Evolutionary conservation across 106 monocot genomes (phyloP), one percentile per base, ranked within the genome.

Genomic region (Ottelia alismoides): DNA sequence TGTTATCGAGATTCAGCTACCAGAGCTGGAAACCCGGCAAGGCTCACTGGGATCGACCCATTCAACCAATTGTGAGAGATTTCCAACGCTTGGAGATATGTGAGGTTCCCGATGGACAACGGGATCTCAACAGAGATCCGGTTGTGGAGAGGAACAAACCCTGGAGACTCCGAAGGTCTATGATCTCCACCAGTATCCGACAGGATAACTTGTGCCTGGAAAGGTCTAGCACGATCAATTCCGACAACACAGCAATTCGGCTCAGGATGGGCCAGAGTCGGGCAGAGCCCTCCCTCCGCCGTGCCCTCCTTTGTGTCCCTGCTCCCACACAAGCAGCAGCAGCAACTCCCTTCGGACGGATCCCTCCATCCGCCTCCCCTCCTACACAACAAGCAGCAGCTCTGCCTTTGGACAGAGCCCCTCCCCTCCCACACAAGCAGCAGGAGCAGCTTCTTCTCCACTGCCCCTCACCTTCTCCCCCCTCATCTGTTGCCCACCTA

Each of bases 21-120:
- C 77, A 74, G 10, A 92, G 72, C 74, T 92, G 87, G 58, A 92
- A 92, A 92, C 2, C 87, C 86, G 9, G 86, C 74, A 17, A 92
- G 71, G 30, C 82, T 68, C 24, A 80, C 58, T 0, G 81, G 82
- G 19, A 92, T 83, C 17, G 67, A 30, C 12, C 92, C 92, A 17
- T 86, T 83, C 11, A 92, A 63, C 2, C 19, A 31, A 40, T 92
- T 92, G 57, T 64, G 31, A 0, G 87, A 83, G 11, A 92, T 66
- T 59, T 92, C 87, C 6, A 92, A 72, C 3, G 70, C 74, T 26
- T 80, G 87, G 63, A 92, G 87, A 28, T 83, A 88, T 2, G 88
- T 88, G 26, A 94, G 65, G 40, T 88, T 94, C 31, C 94, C 88
- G 16, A 94, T 83, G 19, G 73, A 69, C 18, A 70, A 49, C 0